A percentile compares a stretch with the other conserved stretches of the same genome.
Evolutionary conservation across 345 rosid genomes (phyloP).

Genomic region (Pugionium dolabratum): DNA sequence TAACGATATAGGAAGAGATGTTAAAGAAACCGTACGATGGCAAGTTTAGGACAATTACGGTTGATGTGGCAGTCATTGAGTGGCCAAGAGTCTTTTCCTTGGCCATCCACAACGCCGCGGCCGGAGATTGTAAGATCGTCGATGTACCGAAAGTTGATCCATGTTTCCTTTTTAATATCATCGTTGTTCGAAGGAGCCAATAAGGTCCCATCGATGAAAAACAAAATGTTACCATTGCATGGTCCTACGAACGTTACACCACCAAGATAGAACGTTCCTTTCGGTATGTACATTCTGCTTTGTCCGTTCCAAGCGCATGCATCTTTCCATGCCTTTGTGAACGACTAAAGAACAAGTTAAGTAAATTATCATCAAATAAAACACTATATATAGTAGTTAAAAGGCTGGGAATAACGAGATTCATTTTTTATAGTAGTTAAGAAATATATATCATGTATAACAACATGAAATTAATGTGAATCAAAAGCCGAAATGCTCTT

Average conservation of each 20-base stretch:
- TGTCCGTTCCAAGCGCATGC: conserved; percentile 27
- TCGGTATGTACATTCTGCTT: conserved; percentile 18
- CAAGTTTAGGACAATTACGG: conserved; percentile 5
- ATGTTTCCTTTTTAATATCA: conserved; percentile 4
- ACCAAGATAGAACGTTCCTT: conserved; percentile 21
- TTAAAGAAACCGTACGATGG: conserved; percentile 18
- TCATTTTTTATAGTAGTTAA: no score
- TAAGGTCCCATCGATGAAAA: conserved; percentile 25
- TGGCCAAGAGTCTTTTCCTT: conserved; percentile 23
- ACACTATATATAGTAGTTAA: no score
- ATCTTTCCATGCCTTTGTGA: conserved; percentile 24
- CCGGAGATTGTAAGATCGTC: conserved; percentile 18
- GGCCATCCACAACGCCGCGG: conserved; percentile 20
- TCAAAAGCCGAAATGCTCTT: no score
- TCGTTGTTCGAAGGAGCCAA: conserved; percentile 23
- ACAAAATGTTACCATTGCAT: neutral
- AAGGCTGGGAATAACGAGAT: no score
- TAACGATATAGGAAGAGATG: neutral
- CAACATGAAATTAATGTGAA: no score
- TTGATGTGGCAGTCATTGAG: conserved; percentile 21
- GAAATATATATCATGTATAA: no score
- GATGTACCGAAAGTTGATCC: conserved; percentile 27
- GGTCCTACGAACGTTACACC: conserved; percentile 24
- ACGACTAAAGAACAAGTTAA: conserved; percentile 4
- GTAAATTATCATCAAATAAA: no score